These are phyloP conservation scores for Suillus plorans DNA, from an alignment of 768 basidiomycete genomes.

Conservation along the genomic window DNA sequence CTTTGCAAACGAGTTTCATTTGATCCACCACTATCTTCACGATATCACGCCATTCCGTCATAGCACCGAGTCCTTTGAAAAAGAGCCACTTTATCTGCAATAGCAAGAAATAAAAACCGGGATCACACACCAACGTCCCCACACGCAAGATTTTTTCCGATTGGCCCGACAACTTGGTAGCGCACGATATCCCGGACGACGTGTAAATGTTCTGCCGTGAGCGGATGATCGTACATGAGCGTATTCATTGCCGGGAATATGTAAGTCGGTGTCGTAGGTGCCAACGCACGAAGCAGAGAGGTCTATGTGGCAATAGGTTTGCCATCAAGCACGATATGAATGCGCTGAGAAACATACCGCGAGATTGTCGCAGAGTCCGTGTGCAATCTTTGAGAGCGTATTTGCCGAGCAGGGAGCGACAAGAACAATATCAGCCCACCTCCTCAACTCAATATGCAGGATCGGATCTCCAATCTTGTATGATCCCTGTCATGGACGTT, in stretches of 20 bases:
- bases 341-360: conserved; percentile 41
- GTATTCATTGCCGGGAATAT: conserved; percentile 99
- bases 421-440: too few relatives aligned
- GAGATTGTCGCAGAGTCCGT: conserved; percentile 89
- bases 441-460: conserved; percentile 47
- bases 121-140: conserved; percentile 77
- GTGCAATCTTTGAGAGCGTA: conserved; percentile 91
- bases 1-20: conserved; percentile 27
- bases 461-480: conserved; percentile 88
- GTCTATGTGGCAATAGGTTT: conserved; percentile 43
- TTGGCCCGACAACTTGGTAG: conserved; percentile 84
- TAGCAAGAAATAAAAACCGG: not conserved
- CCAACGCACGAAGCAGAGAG: conserved; percentile 80
- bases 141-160: conserved; percentile 86
- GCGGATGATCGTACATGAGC: conserved; percentile 93
- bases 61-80: conserved; percentile 28
- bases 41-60: conserved; percentile 95
- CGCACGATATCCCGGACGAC: conserved; percentile 71
- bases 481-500: conserved; percentile 46
- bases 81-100: not conserved
- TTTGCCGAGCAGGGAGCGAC: conserved; percentile 51
- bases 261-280: conserved; percentile 83
- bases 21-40: conserved; percentile 65
- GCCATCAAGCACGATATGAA: not conserved
- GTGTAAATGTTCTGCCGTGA: conserved; percentile 82